Conservation (phyloP, 331 rosid species). For the Quercus lobata region DNA sequence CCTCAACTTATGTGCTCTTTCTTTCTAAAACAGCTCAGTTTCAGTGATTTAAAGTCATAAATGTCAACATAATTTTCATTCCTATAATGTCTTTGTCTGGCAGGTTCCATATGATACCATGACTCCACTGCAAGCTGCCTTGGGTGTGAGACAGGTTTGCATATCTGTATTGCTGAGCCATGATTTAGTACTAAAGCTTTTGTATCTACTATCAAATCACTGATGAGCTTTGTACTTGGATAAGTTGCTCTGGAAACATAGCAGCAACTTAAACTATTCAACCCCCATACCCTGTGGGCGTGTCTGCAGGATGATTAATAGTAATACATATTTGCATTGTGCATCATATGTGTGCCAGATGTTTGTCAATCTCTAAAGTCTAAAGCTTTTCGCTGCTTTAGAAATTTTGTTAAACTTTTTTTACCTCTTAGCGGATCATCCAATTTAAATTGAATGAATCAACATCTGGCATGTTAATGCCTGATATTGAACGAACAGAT, state of each 20-base stretch:
- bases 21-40: not conserved
- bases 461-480: no score
- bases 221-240: not conserved
- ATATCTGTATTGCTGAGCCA: not conserved
- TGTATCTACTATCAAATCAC: not conserved
- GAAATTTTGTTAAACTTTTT: no score
- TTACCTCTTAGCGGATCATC: not conserved
- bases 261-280: no score
- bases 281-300: no score
- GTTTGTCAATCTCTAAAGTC: no score
- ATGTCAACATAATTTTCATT: constrained; percentile 11
- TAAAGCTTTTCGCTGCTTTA: no score
- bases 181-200: not conserved
- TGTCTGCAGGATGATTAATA: not conserved
- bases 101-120: constrained; percentile 95
- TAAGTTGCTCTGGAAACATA: not conserved
- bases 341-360: not conserved
- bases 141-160: constrained; percentile 99
- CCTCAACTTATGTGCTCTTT: not conserved
- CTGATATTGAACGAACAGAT: not conserved
- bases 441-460: not conserved
- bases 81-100: constrained; percentile 21
- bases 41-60: not conserved
- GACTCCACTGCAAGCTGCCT: constrained; percentile 99
- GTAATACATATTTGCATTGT: not conserved